These are phyloP conservation scores for Chaetoscypha palmicola DNA, from an alignment of 2,329 filamentous ascomycete genomes.

Conservation along the genomic window DNA sequence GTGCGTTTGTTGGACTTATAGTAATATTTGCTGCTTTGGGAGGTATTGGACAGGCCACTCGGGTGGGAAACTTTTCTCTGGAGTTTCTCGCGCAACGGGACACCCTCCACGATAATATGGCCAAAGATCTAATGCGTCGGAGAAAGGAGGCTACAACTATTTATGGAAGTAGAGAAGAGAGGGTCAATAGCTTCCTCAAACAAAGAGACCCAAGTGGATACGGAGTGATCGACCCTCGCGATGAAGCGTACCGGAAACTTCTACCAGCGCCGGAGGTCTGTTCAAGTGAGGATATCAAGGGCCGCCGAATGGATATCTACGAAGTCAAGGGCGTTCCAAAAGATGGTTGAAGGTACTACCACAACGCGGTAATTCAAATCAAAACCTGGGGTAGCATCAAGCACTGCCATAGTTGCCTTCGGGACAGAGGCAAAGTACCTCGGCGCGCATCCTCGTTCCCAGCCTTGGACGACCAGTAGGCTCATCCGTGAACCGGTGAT, in stretches of 20 bases:
- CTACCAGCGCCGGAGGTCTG: slow-evolving; percentile 40
- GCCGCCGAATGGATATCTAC: slow-evolving; percentile 14
- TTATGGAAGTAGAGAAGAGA: slow-evolving; percentile 49
- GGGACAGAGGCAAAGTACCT: no score
- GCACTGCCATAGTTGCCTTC: no score
- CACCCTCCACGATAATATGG: slow-evolving; percentile 58
- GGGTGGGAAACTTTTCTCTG: slow-evolving; percentile 56
- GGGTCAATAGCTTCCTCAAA: slow-evolving; percentile 71
- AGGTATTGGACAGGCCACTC: slow-evolving; percentile 63
- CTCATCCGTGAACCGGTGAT: no score
- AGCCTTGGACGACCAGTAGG: no score
- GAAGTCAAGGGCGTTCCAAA: slow-evolving; percentile 12
- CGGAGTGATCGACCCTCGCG: slow-evolving; percentile 26
- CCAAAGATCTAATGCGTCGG: slow-evolving; percentile 51
- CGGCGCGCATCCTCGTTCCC: no score
- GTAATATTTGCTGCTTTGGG: slow-evolving; percentile 62
- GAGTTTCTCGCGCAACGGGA: slow-evolving; percentile 60
- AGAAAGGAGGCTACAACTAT: slow-evolving; percentile 46
- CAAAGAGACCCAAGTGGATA: slow-evolving; percentile 50
- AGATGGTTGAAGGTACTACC: no score
- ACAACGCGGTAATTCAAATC: no score
- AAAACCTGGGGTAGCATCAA: no score
- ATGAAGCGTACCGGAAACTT: slow-evolving; percentile 39
- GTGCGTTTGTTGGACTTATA: slow-evolving; percentile 68
- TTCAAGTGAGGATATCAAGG: slow-evolving; percentile 35